Conservation (phyloP, 192 early-diverging fungal species). For the Coemansia sp. region DNA sequence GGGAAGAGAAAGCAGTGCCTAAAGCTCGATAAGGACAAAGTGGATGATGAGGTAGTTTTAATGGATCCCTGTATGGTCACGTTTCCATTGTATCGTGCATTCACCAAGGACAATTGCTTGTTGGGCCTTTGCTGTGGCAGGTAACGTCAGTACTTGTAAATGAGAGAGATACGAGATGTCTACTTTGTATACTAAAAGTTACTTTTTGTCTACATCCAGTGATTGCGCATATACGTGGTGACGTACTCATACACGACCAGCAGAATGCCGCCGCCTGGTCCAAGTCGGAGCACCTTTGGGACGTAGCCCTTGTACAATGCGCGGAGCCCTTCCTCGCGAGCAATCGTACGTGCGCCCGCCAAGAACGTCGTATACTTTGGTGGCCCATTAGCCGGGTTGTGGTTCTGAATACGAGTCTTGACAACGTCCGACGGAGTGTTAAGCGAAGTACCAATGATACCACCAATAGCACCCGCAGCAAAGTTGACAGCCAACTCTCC, state of each 20-base stretch:
- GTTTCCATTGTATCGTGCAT: no score
- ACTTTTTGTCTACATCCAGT: slow-evolving; percentile 58
- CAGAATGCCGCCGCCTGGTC: slow-evolving; percentile 83
- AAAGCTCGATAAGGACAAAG: no score
- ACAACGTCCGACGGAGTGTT: slow-evolving; percentile 98
- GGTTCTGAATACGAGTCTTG: slow-evolving; percentile 92
- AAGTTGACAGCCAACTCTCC: slow-evolving; percentile 83
- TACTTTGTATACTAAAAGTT: neutral
- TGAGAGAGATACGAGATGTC: neutral
- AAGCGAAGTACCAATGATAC: slow-evolving; percentile 87
- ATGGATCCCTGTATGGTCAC: no score
- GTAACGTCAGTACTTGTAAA: no score
- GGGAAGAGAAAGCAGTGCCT: no score
- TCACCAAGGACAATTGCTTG: no score
- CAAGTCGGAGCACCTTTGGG: slow-evolving; percentile 92
- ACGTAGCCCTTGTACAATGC: slow-evolving; percentile 95
- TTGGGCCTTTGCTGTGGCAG: no score
- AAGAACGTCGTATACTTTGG: slow-evolving; percentile 90
- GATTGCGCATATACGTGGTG: slow-evolving; percentile 78
- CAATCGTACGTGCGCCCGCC: slow-evolving; percentile 73
- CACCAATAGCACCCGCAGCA: slow-evolving; percentile 87
- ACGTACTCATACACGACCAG: slow-evolving; percentile 91
- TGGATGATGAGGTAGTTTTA: no score
- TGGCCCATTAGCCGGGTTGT: slow-evolving; percentile 65
- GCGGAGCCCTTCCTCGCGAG: slow-evolving; percentile 81